A percentile compares a stretch with the other conserved stretches of the same genome.
Evolutionary conservation across 768 basidiomycete genomes (phyloP).

Genomic region (Leccinum obscurum): DNA sequence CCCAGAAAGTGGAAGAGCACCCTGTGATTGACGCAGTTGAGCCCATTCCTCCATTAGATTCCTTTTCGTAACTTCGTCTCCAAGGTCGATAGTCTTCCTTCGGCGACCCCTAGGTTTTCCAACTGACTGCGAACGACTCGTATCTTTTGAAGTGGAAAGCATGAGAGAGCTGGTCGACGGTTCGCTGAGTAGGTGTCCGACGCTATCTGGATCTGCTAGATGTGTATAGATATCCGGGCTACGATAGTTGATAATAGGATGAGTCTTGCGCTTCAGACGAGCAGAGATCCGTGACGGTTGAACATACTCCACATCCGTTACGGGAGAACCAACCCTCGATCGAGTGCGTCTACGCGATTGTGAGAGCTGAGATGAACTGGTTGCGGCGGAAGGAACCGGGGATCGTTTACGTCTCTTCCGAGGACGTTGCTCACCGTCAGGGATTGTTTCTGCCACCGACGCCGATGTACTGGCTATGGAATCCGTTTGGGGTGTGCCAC

Average conservation of each 20-base stretch:
- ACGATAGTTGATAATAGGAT: constrained; percentile 13
- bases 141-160: constrained; percentile 1
- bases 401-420: constrained; percentile 25
- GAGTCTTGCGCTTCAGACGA: constrained; percentile 22
- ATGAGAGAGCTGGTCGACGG: constrained; percentile 4
- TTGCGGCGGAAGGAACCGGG: constrained; percentile 18
- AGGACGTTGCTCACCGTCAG: constrained; percentile 10
- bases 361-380: constrained; percentile 12
- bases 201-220: constrained; percentile 24
- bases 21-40: constrained; percentile 30
- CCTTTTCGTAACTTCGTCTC: constrained; percentile 24
- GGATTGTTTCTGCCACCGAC: background rate
- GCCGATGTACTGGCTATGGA: constrained; percentile 1
- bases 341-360: constrained; percentile 17
- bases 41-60: constrained; percentile 33
- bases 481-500: constrained; percentile 1
- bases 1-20: constrained; percentile 18
- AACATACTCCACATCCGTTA: constrained; percentile 3
- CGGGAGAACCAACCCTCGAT: constrained; percentile 19
- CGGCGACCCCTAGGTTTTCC: constrained; percentile 18
- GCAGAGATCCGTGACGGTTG: constrained; percentile 20
- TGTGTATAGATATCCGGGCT: constrained; percentile 31
- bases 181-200: constrained; percentile 10
- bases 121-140: constrained; percentile 1
- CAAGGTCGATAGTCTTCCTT: constrained; percentile 16